Evolutionary conservation across 768 basidiomycete species (phyloP).

Genomic region (Leccinum fibrillosum): DNA sequence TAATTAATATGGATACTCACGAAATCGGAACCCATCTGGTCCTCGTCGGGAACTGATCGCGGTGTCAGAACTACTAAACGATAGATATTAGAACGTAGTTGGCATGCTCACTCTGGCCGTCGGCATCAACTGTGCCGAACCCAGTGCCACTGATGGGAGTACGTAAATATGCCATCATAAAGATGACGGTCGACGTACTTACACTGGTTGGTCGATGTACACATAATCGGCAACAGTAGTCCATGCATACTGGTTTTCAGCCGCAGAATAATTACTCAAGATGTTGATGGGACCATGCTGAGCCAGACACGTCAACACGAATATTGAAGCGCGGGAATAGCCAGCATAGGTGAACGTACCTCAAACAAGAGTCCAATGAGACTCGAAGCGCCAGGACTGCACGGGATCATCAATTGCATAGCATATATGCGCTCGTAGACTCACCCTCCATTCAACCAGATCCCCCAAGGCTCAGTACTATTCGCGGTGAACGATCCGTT

Average conservation of each 20-base stretch:
- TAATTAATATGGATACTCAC: conserved; percentile 25
- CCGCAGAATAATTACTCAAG: conserved; percentile 43
- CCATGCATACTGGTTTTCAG: conserved; percentile 55
- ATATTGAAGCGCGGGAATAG: too few relatives aligned
- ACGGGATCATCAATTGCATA: not conserved
- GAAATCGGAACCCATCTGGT: conserved; percentile 53
- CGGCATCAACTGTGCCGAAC: conserved; percentile 56
- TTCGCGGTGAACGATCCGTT: conserved; percentile 50
- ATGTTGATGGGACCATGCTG: conserved; percentile 70
- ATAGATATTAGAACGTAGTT: not conserved
- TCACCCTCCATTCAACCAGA: conserved; percentile 72
- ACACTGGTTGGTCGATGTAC: conserved; percentile 72
- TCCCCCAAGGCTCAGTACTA: conserved; percentile 55
- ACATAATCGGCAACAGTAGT: conserved; percentile 51
- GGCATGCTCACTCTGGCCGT: conserved; percentile 49
- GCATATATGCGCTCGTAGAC: conserved; percentile 10
- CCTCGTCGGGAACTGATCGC: conserved; percentile 50
- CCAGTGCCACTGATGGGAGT: conserved; percentile 49
- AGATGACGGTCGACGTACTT: conserved; percentile 4
- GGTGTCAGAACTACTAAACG: not conserved
- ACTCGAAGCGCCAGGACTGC: conserved; percentile 65
- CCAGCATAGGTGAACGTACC: conserved; percentile 31
- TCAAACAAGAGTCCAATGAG: conserved; percentile 60
- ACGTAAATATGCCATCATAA: not conserved
- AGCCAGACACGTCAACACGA: not conserved